Conservation (phyloP, 2,329 filamentous ascomycete species). For the Gliomastix tumulicola region DNA sequence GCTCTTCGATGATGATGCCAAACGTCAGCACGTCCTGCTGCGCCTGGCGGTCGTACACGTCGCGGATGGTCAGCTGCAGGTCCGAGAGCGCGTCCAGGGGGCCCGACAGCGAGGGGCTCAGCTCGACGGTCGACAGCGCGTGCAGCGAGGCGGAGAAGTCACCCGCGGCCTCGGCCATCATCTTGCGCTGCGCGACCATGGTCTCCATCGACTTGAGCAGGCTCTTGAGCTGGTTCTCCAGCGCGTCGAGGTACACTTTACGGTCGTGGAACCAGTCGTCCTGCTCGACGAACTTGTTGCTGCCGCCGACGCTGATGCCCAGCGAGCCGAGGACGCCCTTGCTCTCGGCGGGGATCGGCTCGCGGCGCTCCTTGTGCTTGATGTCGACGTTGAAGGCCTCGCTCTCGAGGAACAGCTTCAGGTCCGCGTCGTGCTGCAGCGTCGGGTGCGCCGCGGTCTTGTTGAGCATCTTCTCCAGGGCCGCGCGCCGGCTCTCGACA, state of each 20-base stretch:
- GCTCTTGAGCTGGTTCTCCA: constrained; percentile 85
- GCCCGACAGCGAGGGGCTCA: constrained; percentile 80
- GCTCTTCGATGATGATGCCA: constrained; percentile 96
- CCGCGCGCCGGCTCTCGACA: constrained; percentile 84
- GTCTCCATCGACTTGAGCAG: constrained; percentile 90
- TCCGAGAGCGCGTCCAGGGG: constrained; percentile 90
- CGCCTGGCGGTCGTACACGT: constrained; percentile 93
- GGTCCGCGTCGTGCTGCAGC: constrained; percentile 83
- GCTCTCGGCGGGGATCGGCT: constrained; percentile 78
- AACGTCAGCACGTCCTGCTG: constrained; percentile 95
- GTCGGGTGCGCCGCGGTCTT: constrained; percentile 86
- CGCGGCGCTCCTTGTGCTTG: constrained; percentile 93
- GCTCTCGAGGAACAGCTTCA: constrained; percentile 96
- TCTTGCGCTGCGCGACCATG: constrained; percentile 87
- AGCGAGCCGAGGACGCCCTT: constrained; percentile 89
- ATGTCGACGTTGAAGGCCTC: constrained; percentile 94
- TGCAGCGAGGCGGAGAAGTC: constrained; percentile 94
- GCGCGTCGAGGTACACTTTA: constrained; percentile 85
- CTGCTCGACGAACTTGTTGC: constrained; percentile 91
- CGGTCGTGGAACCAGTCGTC: constrained; percentile 99
- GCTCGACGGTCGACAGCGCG: constrained; percentile 83
- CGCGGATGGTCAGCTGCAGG: constrained; percentile 85
- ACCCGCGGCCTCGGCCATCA: constrained; percentile 83
- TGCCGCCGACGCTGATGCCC: constrained; percentile 68
- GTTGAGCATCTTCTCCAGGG: constrained; percentile 95